A percentile compares a stretch with the other conserved stretches of the same genome.
These are phyloP conservation scores for Cyberlindnera xishuangbannaensis DNA, from an alignment of 805 yeast genomes.

Conservation along the genomic window DNA sequence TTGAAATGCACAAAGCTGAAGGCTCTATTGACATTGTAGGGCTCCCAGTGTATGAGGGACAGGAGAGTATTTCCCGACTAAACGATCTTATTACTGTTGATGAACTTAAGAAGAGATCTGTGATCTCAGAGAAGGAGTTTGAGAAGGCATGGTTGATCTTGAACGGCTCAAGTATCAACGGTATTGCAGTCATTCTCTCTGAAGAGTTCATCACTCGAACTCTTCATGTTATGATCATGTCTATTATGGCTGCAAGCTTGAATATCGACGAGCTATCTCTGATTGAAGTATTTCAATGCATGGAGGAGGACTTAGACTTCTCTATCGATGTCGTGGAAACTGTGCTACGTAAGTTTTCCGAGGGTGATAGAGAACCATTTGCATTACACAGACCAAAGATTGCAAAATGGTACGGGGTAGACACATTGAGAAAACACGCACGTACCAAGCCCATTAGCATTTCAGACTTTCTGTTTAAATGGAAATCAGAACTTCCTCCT, in stretches of 20 bases:
- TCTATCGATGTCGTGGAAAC: conserved; percentile 42
- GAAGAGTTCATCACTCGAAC: conserved; percentile 29
- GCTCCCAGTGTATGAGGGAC: conserved; percentile 36
- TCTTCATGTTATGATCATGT: conserved; percentile 32
- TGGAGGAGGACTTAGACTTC: conserved; percentile 29
- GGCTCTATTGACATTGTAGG: conserved; percentile 29
- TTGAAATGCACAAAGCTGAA: conserved; percentile 30
- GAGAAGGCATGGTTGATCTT: conserved; percentile 41
- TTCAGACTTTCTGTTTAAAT: conserved; percentile 55
- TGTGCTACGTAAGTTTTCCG: conserved; percentile 43
- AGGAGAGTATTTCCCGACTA: conserved; percentile 9
- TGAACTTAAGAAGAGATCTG: conserved; percentile 37
- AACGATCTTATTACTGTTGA: conserved; percentile 13
- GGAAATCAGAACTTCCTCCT: conserved; percentile 61
- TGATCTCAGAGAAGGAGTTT: conserved; percentile 54
- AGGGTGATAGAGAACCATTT: conserved; percentile 23
- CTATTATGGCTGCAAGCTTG: conserved; percentile 32
- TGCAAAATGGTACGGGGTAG: conserved; percentile 59
- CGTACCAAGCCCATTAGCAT: conserved; percentile 25
- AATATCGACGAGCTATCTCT: conserved; percentile 26
- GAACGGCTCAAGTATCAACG: conserved; percentile 53
- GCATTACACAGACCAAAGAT: conserved; percentile 38
- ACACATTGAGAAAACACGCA: conserved; percentile 38
- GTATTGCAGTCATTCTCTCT: conserved; percentile 33
- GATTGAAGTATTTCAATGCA: conserved; percentile 25